Evolutionary conservation across 441 rosid species (phyloP).

Genomic region (Erysimum pusillum): DNA sequence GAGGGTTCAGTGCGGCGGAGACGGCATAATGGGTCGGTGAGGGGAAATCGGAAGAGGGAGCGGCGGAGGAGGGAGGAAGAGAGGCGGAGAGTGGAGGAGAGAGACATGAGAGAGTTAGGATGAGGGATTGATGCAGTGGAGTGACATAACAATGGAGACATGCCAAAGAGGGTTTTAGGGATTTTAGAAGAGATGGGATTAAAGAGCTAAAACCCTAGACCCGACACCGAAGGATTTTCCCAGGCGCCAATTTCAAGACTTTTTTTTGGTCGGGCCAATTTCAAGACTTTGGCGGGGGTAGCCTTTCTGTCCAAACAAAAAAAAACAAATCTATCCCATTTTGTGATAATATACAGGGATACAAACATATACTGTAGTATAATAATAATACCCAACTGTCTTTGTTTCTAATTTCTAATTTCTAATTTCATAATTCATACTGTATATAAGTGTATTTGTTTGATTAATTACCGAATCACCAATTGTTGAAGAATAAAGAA

Average conservation of each 20-base stretch:
- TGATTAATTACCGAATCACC: background rate
- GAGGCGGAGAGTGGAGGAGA: conserved; percentile 70
- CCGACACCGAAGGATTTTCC: conserved; percentile 25
- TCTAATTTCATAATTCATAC: too few relatives aligned
- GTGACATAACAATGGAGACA: conserved; percentile 45
- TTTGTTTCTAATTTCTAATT: too few relatives aligned
- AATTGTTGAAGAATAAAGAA: background rate
- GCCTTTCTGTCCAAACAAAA: conserved; percentile 35
- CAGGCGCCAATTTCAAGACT: conserved; percentile 57
- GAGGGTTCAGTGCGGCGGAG: conserved; percentile 46
- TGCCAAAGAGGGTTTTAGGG: conserved; percentile 47
- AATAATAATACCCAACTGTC: background rate
- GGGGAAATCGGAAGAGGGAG: conserved; percentile 41
- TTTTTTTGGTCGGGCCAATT: too few relatives aligned
- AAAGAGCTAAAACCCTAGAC: conserved; percentile 49
- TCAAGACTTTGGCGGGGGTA: conserved; percentile 41
- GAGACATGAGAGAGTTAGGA: conserved; percentile 60
- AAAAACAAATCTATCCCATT: conserved; percentile 10
- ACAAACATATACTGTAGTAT: background rate
- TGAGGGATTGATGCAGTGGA: conserved; percentile 38
- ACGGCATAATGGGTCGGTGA: conserved; percentile 37
- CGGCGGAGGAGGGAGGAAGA: conserved; percentile 59
- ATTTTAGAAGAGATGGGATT: conserved; percentile 8
- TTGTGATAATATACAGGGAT: background rate
- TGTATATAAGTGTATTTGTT: background rate